Evolutionary conservation across 176 grass and related monocot species (phyloP), one percentile per base, ranked within the genome.

Genomic region (Carex littledalei): DNA sequence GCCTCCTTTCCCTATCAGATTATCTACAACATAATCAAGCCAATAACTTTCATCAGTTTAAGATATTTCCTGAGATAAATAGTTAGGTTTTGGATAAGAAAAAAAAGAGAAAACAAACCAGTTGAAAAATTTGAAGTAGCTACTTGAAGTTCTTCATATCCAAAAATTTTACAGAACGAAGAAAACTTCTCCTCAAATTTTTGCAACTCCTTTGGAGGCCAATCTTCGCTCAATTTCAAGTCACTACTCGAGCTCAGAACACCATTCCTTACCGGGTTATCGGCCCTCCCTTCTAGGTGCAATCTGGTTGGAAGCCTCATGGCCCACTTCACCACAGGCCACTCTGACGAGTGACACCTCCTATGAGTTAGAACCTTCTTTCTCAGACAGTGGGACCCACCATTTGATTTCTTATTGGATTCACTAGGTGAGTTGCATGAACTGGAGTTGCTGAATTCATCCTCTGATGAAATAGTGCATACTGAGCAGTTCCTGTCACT

Each of bases 1-100:
- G 73, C 97, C 97, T 50, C 97, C 97, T 57, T 99, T 99, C 58
- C 97, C 97, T 68, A 96, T 94, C 56, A 99, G 81, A 72, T 95
- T 99, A 49, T 92, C 97, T 99, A 83, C 87, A 86, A 86, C 79
- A 32, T 8, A 41, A 80, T 66, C 17, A 61, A 84, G 14, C 0
- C 9, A 54, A 52, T 13, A 60, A 3, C 20, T 43, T 65, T 59
- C 54, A 53, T 15, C 21, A 56, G 68, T 39, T 37, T 6, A 43
- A 84, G 83, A 54, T 12, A 16, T 76, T 71, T 26, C 49, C 31
- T 5, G 3, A 50, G 31, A 93, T 16, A 37, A 8, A 34, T 58
- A 69, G 34, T 58, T 79, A 57, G 11, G 26, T 26, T 29, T 56
- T 57, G 53, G 45, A 47, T 59, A 41, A 81, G n/a, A 81, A 81